Percentiles rank a stretch among this genome's conserved stretches.
Evolutionary conservation across 768 basidiomycete species (phyloP).

Genomic region (Boletus sp.): DNA sequence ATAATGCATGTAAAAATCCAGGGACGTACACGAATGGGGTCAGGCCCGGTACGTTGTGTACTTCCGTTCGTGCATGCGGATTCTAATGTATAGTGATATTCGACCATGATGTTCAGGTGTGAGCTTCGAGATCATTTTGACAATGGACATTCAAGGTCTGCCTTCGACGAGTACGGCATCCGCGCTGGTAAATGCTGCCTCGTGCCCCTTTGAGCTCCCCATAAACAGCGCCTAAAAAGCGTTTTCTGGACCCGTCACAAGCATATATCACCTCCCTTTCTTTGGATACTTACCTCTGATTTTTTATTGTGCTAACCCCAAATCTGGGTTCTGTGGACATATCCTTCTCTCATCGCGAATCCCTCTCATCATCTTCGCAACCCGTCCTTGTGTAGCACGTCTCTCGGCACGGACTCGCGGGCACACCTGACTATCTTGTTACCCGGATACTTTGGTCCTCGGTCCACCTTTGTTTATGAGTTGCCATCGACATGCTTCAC

Average conservation of each 20-base stretch:
- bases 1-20: slow-evolving; percentile 71
- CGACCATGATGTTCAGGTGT: slow-evolving; percentile 34
- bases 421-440: background rate
- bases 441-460: background rate
- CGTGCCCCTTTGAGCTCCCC: slow-evolving; percentile 70
- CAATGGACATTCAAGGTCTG: slow-evolving; percentile 71
- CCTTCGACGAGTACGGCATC: slow-evolving; percentile 50
- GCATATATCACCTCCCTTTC: background rate
- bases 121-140: slow-evolving; percentile 61
- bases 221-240: slow-evolving; percentile 44
- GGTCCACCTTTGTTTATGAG: background rate
- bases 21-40: slow-evolving; percentile 46
- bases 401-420: slow-evolving; percentile 6
- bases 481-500: background rate
- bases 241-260: background rate
- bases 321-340: slow-evolving; percentile 11
- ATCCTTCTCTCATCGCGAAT: background rate
- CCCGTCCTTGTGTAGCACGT: background rate
- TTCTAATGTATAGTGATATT: background rate
- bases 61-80: background rate
- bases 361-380: background rate
- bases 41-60: slow-evolving; percentile 54
- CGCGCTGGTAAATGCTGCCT: slow-evolving; percentile 55
- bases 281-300: slow-evolving; percentile 14
- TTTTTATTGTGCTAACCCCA: slow-evolving; percentile 3